Evolutionary conservation across 1,139 yeast species (phyloP), one percentile per base, ranked within the genome.

Genomic region (Suhomyces terraborum): DNA sequence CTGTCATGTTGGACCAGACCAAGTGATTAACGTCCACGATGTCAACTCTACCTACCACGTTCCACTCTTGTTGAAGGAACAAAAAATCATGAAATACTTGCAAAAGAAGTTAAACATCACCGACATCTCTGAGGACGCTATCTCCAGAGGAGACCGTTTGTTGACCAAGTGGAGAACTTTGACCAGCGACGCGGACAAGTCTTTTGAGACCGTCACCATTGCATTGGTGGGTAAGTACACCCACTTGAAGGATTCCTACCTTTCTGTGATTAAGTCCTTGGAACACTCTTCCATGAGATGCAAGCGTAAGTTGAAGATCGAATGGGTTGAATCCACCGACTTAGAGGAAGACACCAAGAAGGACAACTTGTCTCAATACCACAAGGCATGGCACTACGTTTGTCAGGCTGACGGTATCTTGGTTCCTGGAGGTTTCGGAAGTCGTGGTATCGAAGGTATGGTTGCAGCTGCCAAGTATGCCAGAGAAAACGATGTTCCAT

Each of bases 391-490:
- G 99, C 94, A 88, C 58, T 75, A 78, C 54, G 83, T 94, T 52
- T 88, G 96, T 63, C 82, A 87, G 57, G 96, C 98, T 18, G 96
- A 94, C 64, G 98, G 98, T 66, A 87, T 94, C 51, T 77, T 94
- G 49, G 96, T 94, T 44, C 98, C 99, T 30, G 99, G 99, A 59
- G 99, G 99, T 2, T 94, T 94, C 61, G 99, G 99, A 48, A 71
- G 82, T 41, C 84, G 98, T 67, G 99, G 99, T 67, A 88, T 89
- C 48, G 98, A 93, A 70, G 98, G 98, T 58, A 94, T 94, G 99
- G 74, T 94, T 63, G 74, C 89, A 25, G 98, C 98, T 48, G 96
- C 98, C 42, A 85, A 87, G 64, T 94, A 95, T 83, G 98, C 98
- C 18, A 84, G 99, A 70, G 96, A 87, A 66, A 89, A 89, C 69